Evolutionary conservation across 768 basidiomycete genomes (phyloP).

Genomic region (Lentinula edodes): DNA sequence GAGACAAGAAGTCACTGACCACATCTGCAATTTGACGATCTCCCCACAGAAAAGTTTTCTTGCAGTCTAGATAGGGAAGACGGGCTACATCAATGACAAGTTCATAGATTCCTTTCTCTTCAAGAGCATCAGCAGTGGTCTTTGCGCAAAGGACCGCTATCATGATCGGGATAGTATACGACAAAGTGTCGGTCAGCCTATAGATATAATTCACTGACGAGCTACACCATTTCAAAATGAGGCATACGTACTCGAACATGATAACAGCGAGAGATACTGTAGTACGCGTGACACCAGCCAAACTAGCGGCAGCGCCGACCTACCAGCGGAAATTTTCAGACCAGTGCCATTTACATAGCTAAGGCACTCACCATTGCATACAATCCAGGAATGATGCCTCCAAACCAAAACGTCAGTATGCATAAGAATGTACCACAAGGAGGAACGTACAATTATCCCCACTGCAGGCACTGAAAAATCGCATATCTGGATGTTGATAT

Average conservation of each 20-base stretch:
- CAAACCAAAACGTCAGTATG: not conserved
- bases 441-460: conserved; percentile 56
- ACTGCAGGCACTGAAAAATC: conserved; percentile 62
- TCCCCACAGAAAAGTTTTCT: conserved; percentile 88
- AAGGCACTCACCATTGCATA: conserved; percentile 68
- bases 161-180: conserved; percentile 90
- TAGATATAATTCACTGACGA: not conserved
- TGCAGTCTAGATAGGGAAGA: conserved; percentile 89
- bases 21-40: conserved; percentile 70
- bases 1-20: conserved; percentile 35
- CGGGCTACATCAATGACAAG: conserved; percentile 90
- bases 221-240: not conserved
- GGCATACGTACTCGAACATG: conserved; percentile 30
- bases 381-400: conserved; percentile 76
- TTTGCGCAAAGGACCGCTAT: conserved; percentile 84
- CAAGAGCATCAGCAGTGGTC: conserved; percentile 81
- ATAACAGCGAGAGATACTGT: conserved; percentile 95
- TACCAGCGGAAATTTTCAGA: not conserved
- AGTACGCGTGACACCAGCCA: conserved; percentile 96
- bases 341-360: not conserved
- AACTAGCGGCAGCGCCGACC: conserved; percentile 84
- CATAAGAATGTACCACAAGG: not conserved
- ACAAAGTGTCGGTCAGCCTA: conserved; percentile 78
- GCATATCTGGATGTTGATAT: conserved; percentile 49
- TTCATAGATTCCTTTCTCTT: conserved; percentile 96